These are phyloP conservation scores for Bipolaris victoriae DNA, from an alignment of 2,329 filamentous ascomycete species.

Conservation along the genomic window DNA sequence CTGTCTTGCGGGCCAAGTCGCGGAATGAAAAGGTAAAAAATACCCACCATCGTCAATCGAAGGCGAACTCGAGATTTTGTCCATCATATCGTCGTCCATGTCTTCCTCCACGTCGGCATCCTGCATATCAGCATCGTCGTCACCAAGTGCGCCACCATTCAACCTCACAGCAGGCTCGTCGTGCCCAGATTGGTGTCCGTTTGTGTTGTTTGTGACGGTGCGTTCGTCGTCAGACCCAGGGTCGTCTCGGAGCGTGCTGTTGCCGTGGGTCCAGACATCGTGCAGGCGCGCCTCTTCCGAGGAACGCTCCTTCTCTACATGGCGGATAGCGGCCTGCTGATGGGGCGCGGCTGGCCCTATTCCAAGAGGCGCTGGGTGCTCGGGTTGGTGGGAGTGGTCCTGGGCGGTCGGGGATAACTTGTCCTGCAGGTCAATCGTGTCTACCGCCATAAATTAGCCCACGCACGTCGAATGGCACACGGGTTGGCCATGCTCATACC, in stretches of 20 bases:
- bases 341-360: constrained; percentile 72
- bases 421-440: constrained; percentile 94
- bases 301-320: constrained; percentile 74
- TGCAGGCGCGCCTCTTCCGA: constrained; percentile 74
- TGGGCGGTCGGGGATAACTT: constrained; percentile 81
- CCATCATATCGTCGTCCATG: constrained; percentile 92
- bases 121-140: constrained; percentile 60
- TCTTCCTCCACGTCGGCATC: constrained; percentile 69
- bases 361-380: constrained; percentile 58
- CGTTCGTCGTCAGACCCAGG: constrained; percentile 67
- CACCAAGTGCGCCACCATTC: constrained; percentile 45
- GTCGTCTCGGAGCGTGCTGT: constrained; percentile 49
- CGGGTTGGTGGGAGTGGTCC: constrained; percentile 70
- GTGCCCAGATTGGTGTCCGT: constrained; percentile 30
- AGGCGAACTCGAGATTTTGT: constrained; percentile 97
- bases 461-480: constrained; percentile 5
- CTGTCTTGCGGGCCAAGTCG: constrained; percentile 50
- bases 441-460: constrained; percentile 57
- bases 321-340: constrained; percentile 82
- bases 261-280: constrained; percentile 55
- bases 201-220: constrained; percentile 29
- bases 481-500: constrained; percentile 47
- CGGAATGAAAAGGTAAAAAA: constrained; percentile 50
- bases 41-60: constrained; percentile 99
- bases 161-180: constrained; percentile 43